Base-by-base conservation (phyloP, 441 rosid species). In the Breynia disticha region DNA sequence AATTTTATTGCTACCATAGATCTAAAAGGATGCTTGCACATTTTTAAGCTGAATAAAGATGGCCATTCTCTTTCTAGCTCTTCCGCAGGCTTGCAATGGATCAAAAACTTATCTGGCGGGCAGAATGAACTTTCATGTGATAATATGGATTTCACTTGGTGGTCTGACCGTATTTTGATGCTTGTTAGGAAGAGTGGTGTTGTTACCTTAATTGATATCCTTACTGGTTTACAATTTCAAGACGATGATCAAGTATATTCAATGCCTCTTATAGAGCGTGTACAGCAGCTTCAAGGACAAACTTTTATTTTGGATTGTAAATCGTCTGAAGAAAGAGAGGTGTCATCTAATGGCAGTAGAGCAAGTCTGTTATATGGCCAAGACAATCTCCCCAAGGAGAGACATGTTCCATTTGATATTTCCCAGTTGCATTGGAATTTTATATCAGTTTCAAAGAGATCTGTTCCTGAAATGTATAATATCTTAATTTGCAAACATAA, bases 81-180 rank as follows among this genome's bases (percentile, higher is more conserved):
- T 65, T 56, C 59, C 59, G 67, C 62, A 55, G 69, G 64, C 13
- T 66, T 73, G 43, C 64, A 50, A 57, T 64, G 61, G 50, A 54
- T 63, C 37, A 68, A 67, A 68, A 69, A 60, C 44, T 50, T 44
- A 53, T 43, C 71, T 28, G 54, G 57, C 37, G 60, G 52, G 54
- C 50, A 56, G 57, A 45, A 59, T 60, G 80, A 78, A 49, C 54
- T 60, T 68, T 67, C 83, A 49, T 67, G 64, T 55, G 80, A 74
- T 66, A 63, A 72, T 51, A 67, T 67, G 50, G 99, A 93, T 68
- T 84, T 93, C 58, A 75, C 96, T 54, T 93, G 97, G 99, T 93
- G 97, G 97, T 86, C 93, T 58, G 90, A 83, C 61, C 81, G 81
- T 19, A 51, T 82, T 67, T 67, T 93, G 68, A 55, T 85, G 63